phyloP scores from a whole-genome alignment of 176 grass and related monocot genomes.

The Poa annua region DNA sequence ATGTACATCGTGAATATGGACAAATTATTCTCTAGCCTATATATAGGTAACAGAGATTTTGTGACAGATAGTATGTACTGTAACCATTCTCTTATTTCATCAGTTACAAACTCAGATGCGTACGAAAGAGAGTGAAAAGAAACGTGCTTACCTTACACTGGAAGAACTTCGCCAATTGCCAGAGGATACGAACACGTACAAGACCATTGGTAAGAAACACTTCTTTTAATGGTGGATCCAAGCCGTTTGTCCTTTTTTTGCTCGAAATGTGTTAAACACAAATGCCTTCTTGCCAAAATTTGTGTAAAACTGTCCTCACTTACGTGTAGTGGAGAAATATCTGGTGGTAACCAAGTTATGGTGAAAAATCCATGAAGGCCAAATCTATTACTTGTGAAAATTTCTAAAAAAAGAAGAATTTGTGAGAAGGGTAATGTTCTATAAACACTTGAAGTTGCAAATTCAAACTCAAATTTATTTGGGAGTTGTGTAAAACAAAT shows the following conservation, averaged over 20 bases:
- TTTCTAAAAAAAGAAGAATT: background rate
- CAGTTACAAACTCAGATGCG: slow-evolving; percentile 85
- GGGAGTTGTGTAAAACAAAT: background rate
- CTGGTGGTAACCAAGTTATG: background rate
- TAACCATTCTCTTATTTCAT: slow-evolving; percentile 40
- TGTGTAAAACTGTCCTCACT: background rate
- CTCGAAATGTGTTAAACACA: slow-evolving; percentile 7
- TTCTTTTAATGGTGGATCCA: slow-evolving; percentile 17
- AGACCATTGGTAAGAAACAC: slow-evolving; percentile 70
- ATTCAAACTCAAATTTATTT: background rate
- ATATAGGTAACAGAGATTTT: background rate
- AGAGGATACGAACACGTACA: slow-evolving; percentile 88
- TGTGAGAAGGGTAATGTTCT: background rate
- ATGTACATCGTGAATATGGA: background rate
- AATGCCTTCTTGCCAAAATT: slow-evolving; percentile 19
- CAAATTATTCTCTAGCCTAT: slow-evolving; percentile 3
- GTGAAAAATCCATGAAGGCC: background rate
- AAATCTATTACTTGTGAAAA: background rate
- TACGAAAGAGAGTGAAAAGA: slow-evolving; percentile 88
- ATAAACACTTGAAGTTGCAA: background rate
- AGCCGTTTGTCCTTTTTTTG: background rate
- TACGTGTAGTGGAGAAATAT: background rate
- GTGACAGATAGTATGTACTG: background rate
- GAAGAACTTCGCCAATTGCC: slow-evolving; percentile 90
- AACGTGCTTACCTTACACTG: slow-evolving; percentile 84